A percentile compares a stretch with the other conserved stretches of the same genome.
phyloP scores from a whole-genome alignment of 805 yeast species.

The Lipomyces japonicus region DNA sequence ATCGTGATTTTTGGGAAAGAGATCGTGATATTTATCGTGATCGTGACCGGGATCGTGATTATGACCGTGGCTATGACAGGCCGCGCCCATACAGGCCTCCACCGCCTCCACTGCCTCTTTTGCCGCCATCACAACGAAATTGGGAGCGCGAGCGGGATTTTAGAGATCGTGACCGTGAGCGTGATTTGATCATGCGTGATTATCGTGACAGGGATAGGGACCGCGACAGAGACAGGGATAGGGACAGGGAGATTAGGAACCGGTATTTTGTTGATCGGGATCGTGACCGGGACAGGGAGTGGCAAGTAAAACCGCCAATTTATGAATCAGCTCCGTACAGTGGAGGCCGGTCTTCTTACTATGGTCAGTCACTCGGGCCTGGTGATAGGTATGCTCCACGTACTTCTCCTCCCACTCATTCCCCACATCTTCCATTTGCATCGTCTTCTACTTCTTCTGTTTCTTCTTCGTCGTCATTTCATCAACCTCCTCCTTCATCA shows the following conservation, averaged over 20 bases:
- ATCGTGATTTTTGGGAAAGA: background rate
- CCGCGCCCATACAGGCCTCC: background rate
- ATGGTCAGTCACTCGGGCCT: background rate
- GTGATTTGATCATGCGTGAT: background rate
- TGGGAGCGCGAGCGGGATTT: constrained; percentile 9
- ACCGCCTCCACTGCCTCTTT: background rate
- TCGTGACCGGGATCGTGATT: constrained; percentile 1
- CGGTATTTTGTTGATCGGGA: constrained; percentile 5
- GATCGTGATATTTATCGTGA: background rate
- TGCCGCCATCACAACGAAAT: background rate
- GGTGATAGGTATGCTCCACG: background rate
- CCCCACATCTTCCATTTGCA: background rate
- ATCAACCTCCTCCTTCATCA: background rate
- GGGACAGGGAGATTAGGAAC: background rate
- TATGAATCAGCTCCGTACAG: no score
- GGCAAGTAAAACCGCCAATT: no score
- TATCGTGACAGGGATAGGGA: constrained; percentile 5
- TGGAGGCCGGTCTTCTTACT: no score
- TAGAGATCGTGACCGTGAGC: constrained; percentile 5
- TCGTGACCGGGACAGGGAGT: constrained; percentile 16
- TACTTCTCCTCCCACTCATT: background rate
- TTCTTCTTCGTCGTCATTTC: background rate
- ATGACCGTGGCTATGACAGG: constrained; percentile 7
- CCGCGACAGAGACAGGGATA: constrained; percentile 7
- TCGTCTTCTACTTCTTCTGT: background rate